These are phyloP conservation scores for Hansfordia pulvinata DNA, from an alignment of 2,329 filamentous ascomycete species.

Conservation along the genomic window DNA sequence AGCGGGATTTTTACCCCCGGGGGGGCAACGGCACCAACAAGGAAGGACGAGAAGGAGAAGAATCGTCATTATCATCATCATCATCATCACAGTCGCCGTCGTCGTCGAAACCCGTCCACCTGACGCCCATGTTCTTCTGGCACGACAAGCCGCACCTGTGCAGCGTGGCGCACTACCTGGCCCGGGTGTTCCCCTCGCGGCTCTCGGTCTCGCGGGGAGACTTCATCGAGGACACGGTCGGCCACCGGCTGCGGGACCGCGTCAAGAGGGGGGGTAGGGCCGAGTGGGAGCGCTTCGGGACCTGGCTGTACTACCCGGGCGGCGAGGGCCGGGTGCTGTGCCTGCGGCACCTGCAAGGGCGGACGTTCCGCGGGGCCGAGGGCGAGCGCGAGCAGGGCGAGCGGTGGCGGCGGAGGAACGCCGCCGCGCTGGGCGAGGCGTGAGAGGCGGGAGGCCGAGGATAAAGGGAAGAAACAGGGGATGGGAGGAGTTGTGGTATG, in stretches of 20 bases:
- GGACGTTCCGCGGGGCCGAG: conserved; percentile 32
- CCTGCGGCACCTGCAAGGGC: conserved; percentile 34
- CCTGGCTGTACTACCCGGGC: conserved; percentile 40
- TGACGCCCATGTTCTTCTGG: conserved; percentile 45
- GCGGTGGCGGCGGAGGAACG: conserved; percentile 7
- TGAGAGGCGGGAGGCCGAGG: too few species aligned
- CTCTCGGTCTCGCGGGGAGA: conserved; percentile 35
- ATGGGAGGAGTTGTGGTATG: too few species aligned
- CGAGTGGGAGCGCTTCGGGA: conserved; percentile 37
- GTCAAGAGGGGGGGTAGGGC: conserved; percentile 45
- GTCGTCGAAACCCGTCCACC: conserved; percentile 20
- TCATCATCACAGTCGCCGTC: too few species aligned
- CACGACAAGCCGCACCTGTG: conserved; percentile 43
- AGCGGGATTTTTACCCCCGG: conserved; percentile 23
- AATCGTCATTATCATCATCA: too few species aligned
- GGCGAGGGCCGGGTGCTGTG: conserved; percentile 28
- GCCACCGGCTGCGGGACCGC: conserved; percentile 37
- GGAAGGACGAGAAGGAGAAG: conserved; percentile 1
- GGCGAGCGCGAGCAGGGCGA: conserved; percentile 11
- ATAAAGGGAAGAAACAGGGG: too few species aligned
- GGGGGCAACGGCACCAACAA: conserved; percentile 3
- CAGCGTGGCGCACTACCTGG: conserved; percentile 32
- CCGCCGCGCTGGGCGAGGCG: too few species aligned
- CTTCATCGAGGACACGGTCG: conserved; percentile 43
- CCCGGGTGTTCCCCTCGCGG: conserved; percentile 32